Evolutionary conservation across 1,284 basidiomycete species (phyloP).

Genomic region (Apiotrichum montevideense): DNA sequence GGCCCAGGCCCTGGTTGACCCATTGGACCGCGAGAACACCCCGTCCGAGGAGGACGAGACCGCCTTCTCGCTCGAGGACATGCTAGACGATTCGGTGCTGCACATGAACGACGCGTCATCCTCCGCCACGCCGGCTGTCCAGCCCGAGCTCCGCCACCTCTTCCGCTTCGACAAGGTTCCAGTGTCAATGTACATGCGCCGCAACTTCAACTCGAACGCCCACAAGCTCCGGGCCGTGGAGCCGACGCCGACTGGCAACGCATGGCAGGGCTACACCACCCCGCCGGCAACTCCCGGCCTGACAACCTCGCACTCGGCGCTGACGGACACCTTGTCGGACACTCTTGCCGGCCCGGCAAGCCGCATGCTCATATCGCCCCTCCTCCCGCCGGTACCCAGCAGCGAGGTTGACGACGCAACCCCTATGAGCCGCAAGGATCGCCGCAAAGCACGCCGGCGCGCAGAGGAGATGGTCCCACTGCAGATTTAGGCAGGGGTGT

Average conservation of each 20-base stretch:
- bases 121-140: conserved; percentile 8
- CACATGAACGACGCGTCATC: conserved; percentile 20
- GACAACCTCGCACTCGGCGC: not conserved
- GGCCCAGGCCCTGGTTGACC: conserved; percentile 21
- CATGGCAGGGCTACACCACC: not conserved
- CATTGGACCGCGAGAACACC: conserved; percentile 28
- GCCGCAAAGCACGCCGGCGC: conserved; percentile 8
- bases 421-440: conserved; percentile 15
- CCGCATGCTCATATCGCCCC: conserved; percentile 19
- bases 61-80: conserved; percentile 38
- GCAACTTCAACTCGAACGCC: conserved; percentile 24
- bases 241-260: not conserved
- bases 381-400: conserved; percentile 8
- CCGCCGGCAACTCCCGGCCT: conserved; percentile 9
- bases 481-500: conserved; percentile 8
- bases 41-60: conserved; percentile 22
- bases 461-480: conserved; percentile 10
- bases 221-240: not conserved
- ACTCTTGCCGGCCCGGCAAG: conserved; percentile 12
- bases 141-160: conserved; percentile 26
- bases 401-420: conserved; percentile 5
- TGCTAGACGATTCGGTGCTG: conserved; percentile 34
- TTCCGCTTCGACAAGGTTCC: conserved; percentile 42
- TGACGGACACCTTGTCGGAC: conserved; percentile 12
- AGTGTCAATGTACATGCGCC: conserved; percentile 36